These are phyloP conservation scores for Fusarium odoratissimum DNA, from an alignment of 2,329 filamentous ascomycete genomes.

Conservation along the genomic window DNA sequence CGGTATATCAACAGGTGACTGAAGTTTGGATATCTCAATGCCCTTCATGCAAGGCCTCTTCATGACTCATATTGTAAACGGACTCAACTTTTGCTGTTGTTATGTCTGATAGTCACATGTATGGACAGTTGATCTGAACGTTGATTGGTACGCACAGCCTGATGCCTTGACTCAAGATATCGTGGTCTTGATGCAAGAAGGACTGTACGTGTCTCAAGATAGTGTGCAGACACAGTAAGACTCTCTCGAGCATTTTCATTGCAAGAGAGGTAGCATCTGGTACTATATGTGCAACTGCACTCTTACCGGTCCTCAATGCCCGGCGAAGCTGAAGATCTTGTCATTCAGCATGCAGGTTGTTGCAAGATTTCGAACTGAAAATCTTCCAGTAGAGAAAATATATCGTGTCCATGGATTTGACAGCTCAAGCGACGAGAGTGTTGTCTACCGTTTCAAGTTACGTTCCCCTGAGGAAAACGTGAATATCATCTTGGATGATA, in stretches of 20 bases:
- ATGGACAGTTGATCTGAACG: not conserved
- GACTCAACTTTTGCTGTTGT: not conserved
- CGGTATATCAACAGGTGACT: not conserved
- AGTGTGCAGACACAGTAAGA: not conserved
- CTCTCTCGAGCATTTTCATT: not conserved
- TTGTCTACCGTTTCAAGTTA: not conserved
- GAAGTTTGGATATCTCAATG: not conserved
- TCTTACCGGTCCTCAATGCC: not conserved
- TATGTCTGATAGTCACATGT: not conserved
- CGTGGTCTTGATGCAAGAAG: not conserved
- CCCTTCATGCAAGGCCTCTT: not conserved
- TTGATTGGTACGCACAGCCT: not conserved
- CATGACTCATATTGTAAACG: not conserved
- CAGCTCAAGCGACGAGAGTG: no score
- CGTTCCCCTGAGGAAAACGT: not conserved
- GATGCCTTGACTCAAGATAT: not conserved
- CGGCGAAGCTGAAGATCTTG: not conserved
- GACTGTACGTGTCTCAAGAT: not conserved
- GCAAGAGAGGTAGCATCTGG: rapidly evolving
- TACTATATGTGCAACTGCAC: not conserved
- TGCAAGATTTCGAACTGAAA: not conserved
- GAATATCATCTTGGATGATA: not conserved
- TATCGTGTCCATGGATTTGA: not conserved
- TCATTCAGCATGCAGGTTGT: not conserved
- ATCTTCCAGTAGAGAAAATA: not conserved